Conservation (phyloP, 257 asterid genomes). For the Pogostemon cablin region DNA sequence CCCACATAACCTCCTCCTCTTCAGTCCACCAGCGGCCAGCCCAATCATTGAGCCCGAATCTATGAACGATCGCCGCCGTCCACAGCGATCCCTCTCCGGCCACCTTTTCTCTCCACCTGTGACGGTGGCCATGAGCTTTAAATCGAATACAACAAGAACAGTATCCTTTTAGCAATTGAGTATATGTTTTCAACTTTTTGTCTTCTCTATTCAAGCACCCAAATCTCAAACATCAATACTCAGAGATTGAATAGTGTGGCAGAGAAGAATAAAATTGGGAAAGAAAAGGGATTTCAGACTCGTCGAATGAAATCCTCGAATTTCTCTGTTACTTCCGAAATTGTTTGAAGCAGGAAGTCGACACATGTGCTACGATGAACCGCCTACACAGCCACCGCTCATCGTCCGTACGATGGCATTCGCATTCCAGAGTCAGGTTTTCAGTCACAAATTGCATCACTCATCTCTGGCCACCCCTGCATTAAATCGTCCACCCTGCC, state of each 20-base stretch:
- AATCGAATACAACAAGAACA: neutral
- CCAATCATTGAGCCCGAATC: neutral
- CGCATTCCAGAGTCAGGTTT: constrained; percentile 33
- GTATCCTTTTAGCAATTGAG: neutral
- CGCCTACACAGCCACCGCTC: constrained; percentile 39
- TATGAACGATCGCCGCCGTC: neutral
- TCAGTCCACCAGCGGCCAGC: neutral
- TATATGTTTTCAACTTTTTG: neutral
- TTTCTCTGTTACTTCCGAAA: neutral
- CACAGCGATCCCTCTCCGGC: neutral
- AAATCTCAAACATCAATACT: neutral
- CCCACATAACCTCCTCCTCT: neutral
- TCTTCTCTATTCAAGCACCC: neutral
- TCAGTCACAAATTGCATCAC: constrained; percentile 41
- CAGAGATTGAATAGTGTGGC: neutral
- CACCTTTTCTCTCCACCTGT: neutral
- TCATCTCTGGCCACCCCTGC: constrained; percentile 53
- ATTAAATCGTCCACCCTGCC: constrained; percentile 43
- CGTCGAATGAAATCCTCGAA: neutral
- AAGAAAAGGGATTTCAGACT: neutral
- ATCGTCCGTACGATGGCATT: constrained; percentile 26
- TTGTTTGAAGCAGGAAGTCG: too few relatives aligned
- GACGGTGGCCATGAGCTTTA: neutral
- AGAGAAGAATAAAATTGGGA: neutral
- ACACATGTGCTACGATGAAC: too few relatives aligned